phyloP scores from a whole-genome alignment of 495 filamentous ascomycete species.

The Lasiosphaeriaceae sp. region DNA sequence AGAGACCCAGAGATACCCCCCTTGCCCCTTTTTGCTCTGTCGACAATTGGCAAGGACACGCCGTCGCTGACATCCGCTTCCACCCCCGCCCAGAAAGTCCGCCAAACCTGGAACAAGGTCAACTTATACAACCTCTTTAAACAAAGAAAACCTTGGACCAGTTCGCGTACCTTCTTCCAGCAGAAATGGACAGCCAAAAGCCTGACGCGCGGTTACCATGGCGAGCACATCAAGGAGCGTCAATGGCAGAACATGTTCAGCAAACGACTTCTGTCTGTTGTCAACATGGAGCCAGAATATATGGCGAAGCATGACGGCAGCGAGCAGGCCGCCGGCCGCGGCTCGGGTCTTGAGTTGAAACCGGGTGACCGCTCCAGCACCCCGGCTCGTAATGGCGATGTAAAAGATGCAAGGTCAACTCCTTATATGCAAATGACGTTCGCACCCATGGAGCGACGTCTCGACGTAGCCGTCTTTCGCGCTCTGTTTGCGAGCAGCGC shows the following conservation, averaged over 20 bases:
- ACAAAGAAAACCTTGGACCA: conserved; percentile 27
- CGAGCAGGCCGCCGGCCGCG: conserved; percentile 73
- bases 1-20: too few relatives aligned
- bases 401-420: conserved; percentile 29
- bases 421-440: conserved; percentile 94
- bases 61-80: background rate
- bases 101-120: conserved; percentile 97
- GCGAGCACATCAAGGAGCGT: conserved; percentile 84
- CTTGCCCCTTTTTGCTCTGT: too few relatives aligned
- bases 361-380: background rate
- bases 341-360: conserved; percentile 52
- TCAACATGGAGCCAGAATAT: conserved; percentile 74
- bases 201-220: conserved; percentile 79
- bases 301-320: conserved; percentile 79
- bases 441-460: conserved; percentile 80
- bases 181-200: conserved; percentile 95
- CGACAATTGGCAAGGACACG: too few relatives aligned
- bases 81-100: conserved; percentile 37
- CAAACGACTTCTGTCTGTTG: conserved; percentile 68
- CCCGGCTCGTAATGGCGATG: background rate
- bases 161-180: conserved; percentile 77
- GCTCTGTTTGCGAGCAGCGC: conserved; percentile 91
- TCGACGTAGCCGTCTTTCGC: conserved; percentile 89
- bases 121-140: conserved; percentile 83
- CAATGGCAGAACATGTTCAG: conserved; percentile 93